A percentile compares a stretch with the other conserved stretches of the same genome.
Evolutionary conservation across 805 yeast species (phyloP).

Genomic region (Blastobotrys peoriensis): DNA sequence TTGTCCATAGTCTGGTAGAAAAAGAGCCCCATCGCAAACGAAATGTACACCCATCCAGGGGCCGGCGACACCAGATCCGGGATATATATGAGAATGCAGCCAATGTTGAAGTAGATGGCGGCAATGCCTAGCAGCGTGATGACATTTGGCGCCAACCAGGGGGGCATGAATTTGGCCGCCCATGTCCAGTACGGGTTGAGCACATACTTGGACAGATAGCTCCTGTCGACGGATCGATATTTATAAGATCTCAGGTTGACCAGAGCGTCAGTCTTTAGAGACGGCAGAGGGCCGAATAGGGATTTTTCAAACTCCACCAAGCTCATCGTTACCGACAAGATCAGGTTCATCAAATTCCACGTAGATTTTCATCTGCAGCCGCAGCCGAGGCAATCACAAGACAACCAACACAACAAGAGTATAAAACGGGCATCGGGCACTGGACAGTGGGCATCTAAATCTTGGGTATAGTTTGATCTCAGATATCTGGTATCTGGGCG

Average conservation of each 20-base stretch:
- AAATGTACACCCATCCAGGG: slow-evolving; percentile 73
- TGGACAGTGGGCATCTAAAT: too few species aligned
- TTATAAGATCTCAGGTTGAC: slow-evolving; percentile 23
- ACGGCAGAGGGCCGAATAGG: slow-evolving; percentile 9
- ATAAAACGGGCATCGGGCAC: too few species aligned
- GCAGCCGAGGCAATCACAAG: too few species aligned
- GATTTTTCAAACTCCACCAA: slow-evolving; percentile 9
- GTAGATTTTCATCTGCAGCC: too few species aligned
- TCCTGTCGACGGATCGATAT: slow-evolving; percentile 60
- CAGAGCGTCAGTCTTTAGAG: slow-evolving; percentile 20
- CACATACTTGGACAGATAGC: slow-evolving; percentile 67
- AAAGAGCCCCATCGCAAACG: slow-evolving; percentile 76
- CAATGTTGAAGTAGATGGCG: slow-evolving; percentile 58
- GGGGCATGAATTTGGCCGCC: slow-evolving; percentile 75
- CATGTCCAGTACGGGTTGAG: slow-evolving; percentile 82
- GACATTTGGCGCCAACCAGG: slow-evolving; percentile 90
- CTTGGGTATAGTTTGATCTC: too few species aligned
- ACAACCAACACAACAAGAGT: too few species aligned
- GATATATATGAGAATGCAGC: slow-evolving; percentile 61
- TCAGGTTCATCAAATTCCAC: too few species aligned
- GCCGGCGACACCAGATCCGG: slow-evolving; percentile 55
- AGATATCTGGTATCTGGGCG: too few species aligned
- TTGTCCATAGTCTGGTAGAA: slow-evolving; percentile 96
- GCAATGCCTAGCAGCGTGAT: slow-evolving; percentile 76
- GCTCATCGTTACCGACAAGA: slow-evolving; percentile 1